phyloP scores from a whole-genome alignment of 192 early-diverging fungal species.

The Spinellus fusiger region DNA sequence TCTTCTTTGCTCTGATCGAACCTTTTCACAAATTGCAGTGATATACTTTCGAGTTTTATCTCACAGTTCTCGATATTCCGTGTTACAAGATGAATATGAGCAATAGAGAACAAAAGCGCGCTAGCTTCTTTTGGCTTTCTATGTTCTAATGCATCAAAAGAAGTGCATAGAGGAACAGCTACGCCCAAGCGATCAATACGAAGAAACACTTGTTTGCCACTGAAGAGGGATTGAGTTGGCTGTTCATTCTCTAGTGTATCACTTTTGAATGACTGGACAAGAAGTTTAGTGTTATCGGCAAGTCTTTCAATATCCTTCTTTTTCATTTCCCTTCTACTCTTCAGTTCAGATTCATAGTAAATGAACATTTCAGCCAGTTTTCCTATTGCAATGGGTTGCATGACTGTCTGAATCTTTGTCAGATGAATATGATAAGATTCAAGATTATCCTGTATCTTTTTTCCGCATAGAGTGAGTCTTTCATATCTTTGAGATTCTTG shows the following conservation, averaged over 20 bases:
- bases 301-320: conserved; percentile 51
- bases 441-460: conserved; percentile 20
- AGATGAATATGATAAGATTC: conserved; percentile 49
- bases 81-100: conserved; percentile 52
- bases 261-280: conserved; percentile 57
- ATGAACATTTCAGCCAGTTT: conserved; percentile 56
- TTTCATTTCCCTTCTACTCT: conserved; percentile 48
- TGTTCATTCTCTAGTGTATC: conserved; percentile 32
- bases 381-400: conserved; percentile 67
- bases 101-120: conserved; percentile 59
- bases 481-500: not conserved
- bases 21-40: conserved; percentile 61
- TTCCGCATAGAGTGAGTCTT: not conserved
- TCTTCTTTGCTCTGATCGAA: conserved; percentile 57
- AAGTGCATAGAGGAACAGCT: conserved; percentile 52
- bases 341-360: conserved; percentile 64
- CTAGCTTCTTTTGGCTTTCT: conserved; percentile 27
- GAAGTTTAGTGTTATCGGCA: conserved; percentile 55
- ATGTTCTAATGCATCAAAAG: not conserved
- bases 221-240: conserved; percentile 46
- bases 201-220: conserved; percentile 45
- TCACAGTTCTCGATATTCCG: conserved; percentile 50
- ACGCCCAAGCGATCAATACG: conserved; percentile 50
- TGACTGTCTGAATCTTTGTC: conserved; percentile 58
- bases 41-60: conserved; percentile 50